Conservation (phyloP, 208 protist species). For the Vickermania ingenoplastis region DNA sequence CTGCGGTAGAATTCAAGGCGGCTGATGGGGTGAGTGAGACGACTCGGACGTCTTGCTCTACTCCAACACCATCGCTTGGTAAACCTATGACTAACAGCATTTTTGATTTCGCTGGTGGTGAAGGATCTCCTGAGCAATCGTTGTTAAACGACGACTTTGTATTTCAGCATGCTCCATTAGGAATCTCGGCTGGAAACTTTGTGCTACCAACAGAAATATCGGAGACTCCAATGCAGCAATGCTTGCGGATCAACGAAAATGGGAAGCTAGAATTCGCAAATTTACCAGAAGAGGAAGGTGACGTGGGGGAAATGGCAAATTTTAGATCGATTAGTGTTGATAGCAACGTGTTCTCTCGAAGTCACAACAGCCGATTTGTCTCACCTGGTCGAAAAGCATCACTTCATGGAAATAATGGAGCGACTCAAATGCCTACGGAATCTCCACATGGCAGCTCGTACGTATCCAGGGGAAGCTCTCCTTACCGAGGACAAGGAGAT, state of each 20-base stretch:
- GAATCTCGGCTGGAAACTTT: slow-evolving; percentile 63
- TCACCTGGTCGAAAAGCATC: slow-evolving; percentile 32
- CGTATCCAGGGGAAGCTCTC: not conserved
- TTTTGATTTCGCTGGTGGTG: slow-evolving; percentile 23
- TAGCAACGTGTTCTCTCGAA: slow-evolving; percentile 18
- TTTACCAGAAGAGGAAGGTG: slow-evolving; percentile 53
- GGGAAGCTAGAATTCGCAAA: slow-evolving; percentile 70
- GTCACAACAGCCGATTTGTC: slow-evolving; percentile 19
- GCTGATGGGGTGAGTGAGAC: slow-evolving; percentile 16
- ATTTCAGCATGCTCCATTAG: slow-evolving; percentile 48
- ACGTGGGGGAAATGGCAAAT: slow-evolving; percentile 20
- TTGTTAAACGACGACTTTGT: slow-evolving; percentile 72
- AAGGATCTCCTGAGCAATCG: slow-evolving; percentile 44
- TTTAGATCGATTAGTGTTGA: slow-evolving; percentile 18
- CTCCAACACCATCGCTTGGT: not conserved
- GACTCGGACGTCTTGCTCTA: slow-evolving; percentile 6
- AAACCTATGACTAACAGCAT: slow-evolving; percentile 16
- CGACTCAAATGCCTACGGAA: not conserved
- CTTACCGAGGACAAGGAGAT: not conserved
- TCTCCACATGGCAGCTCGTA: not conserved
- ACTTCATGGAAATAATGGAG: slow-evolving; percentile 7
- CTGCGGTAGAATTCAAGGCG: not conserved
- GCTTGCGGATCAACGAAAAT: slow-evolving; percentile 71
- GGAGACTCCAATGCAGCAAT: slow-evolving; percentile 46
- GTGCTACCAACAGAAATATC: slow-evolving; percentile 43